Base-by-base conservation (phyloP, 2,329 filamentous ascomycete genomes). In the Penicillium sclerotiorum region DNA sequence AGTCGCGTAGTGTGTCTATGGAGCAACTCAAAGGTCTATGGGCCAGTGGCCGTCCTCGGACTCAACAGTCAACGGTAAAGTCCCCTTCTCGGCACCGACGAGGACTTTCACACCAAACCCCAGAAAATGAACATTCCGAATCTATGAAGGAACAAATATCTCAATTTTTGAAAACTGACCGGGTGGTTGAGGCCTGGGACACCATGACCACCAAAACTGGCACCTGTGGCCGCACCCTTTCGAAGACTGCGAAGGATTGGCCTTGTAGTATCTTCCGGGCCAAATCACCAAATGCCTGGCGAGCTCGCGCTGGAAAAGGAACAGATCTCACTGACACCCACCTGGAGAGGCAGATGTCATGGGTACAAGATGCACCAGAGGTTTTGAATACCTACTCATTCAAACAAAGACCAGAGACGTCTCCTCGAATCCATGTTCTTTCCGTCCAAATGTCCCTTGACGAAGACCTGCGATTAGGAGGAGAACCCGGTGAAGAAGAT, bases 101-200 rank as follows among this genome's bases (percentile, higher is more conserved):
- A 36, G 41, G 49, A 44, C 50, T 43, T 15, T 40, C 23, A 27
- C 45, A 46, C n/a, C 30, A 32, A 33, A 51, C 22, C 18, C 50
- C 15, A 21, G 53, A 50, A 23, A 42, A 48, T 37, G 52, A 44
- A 2, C 32, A 30, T 9, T 43, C 13, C 27, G 64, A 70, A 8
- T 63, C 55, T 5, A 62, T 69, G 61, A 67, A 64, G 47, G 55
- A 61, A 9, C 67, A 70, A 50, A 56, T 70, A 13, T 56, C 61
- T 27, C 64, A 68, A 12, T 67, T 64, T 47, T 56, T 70, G n/a
- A 68, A 64, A 33, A 66, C 65, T 2, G 67, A 69, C 44, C 62
- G 59, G n/a, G 67, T 68, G 13, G 46, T 63, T 12, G 67, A 70
- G 8, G 56, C 61, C 8, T 68, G 65, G 65, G 66, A 69, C 21